These are phyloP conservation scores for Noccaea caerulescens DNA, from an alignment of 345 rosid species.

Conservation along the genomic window DNA sequence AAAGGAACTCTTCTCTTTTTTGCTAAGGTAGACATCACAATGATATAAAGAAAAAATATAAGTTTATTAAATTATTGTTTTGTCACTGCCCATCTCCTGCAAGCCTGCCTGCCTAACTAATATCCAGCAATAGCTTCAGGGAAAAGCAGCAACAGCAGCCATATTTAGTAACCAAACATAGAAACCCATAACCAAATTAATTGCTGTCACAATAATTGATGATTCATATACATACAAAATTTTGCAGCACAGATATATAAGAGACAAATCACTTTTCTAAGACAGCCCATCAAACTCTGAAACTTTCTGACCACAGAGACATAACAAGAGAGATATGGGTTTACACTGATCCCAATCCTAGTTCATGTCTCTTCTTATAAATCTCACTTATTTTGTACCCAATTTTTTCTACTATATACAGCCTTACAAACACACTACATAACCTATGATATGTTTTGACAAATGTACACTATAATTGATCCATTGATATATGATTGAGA, in stretches of 20 bases:
- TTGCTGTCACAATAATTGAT: slow-evolving; percentile 26
- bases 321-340: slow-evolving; percentile 45
- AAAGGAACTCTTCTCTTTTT: slow-evolving; percentile 10
- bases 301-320: slow-evolving; percentile 41
- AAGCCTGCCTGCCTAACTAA: slow-evolving; percentile 42
- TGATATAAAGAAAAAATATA: slow-evolving; percentile 6
- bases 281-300: slow-evolving; percentile 43
- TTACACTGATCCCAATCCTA: slow-evolving; percentile 47
- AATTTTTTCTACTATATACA: slow-evolving; percentile 2
- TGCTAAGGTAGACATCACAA: slow-evolving; percentile 27
- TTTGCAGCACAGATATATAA: slow-evolving; percentile 28
- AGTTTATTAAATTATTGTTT: slow-evolving; percentile 2
- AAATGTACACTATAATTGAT: slow-evolving; percentile 10
- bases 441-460: slow-evolving; percentile 35
- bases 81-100: slow-evolving; percentile 49
- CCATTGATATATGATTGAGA: slow-evolving; percentile 18
- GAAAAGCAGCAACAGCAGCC: slow-evolving; percentile 47
- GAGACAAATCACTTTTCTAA: slow-evolving; percentile 44
- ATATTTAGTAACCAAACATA: slow-evolving; percentile 45
- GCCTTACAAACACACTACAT: slow-evolving; percentile 26
- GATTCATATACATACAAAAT: slow-evolving; percentile 23
- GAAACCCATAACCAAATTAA: slow-evolving; percentile 43
- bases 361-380: slow-evolving; percentile 40
- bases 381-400: slow-evolving; percentile 37
- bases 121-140: slow-evolving; percentile 44